Conservation (phyloP, 1,139 yeast genomes). For the Nadsonia commutata region DNA sequence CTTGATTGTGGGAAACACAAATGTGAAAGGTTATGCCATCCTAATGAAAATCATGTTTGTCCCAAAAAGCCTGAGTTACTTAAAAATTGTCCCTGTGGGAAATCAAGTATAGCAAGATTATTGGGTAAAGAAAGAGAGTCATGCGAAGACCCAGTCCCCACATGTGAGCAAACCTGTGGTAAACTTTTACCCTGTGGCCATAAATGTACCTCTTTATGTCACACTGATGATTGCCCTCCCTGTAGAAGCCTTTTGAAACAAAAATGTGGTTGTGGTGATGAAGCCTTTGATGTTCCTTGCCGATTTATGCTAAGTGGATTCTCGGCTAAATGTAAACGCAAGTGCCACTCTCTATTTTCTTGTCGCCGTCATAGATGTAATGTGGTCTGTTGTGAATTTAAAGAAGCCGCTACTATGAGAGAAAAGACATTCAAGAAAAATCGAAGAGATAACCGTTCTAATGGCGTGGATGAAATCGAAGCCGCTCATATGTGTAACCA, state of each 20-base stretch:
- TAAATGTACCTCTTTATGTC: slow-evolving; percentile 54
- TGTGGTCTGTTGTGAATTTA: slow-evolving; percentile 54
- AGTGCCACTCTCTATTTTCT: slow-evolving; percentile 61
- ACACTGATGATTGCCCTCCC: slow-evolving; percentile 57
- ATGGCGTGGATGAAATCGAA: slow-evolving; percentile 45
- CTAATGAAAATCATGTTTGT: slow-evolving; percentile 39
- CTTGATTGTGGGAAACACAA: slow-evolving; percentile 59
- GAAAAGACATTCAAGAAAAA: slow-evolving; percentile 42
- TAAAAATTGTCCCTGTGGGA: slow-evolving; percentile 69
- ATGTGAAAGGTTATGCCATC: slow-evolving; percentile 45
- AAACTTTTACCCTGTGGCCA: slow-evolving; percentile 61
- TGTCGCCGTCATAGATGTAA: slow-evolving; percentile 75
- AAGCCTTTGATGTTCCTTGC: slow-evolving; percentile 48
- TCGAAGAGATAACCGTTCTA: slow-evolving; percentile 25
- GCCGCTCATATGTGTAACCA: slow-evolving; percentile 65
- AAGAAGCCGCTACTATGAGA: slow-evolving; percentile 46
- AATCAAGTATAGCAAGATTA: slow-evolving; percentile 27
- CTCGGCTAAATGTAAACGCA: slow-evolving; percentile 51
- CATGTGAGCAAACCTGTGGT: slow-evolving; percentile 52
- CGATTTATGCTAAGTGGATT: slow-evolving; percentile 35
- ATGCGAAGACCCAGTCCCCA: slow-evolving; percentile 57
- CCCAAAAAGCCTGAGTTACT: slow-evolving; percentile 45
- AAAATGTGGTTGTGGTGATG: slow-evolving; percentile 38
- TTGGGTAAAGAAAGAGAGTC: slow-evolving; percentile 33
- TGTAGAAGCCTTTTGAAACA: slow-evolving; percentile 35